These are phyloP conservation scores for Cryptococcus sp. DNA, from an alignment of 1,284 basidiomycete genomes.

Conservation along the genomic window DNA sequence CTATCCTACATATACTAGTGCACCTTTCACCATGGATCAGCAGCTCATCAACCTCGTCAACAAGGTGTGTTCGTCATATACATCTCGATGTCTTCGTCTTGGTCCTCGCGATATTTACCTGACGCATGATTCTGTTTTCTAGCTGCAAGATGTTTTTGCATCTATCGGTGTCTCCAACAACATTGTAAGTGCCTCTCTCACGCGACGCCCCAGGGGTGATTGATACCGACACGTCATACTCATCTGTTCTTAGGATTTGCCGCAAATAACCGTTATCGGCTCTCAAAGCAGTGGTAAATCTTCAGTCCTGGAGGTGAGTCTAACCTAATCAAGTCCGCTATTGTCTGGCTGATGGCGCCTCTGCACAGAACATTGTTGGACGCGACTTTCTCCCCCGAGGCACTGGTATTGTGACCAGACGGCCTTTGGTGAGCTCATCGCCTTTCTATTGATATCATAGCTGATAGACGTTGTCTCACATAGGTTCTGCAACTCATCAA, in stretches of 20 bases:
- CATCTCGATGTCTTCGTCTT: too few relatives aligned
- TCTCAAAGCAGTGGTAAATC: constrained; percentile 60
- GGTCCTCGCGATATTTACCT: too few relatives aligned
- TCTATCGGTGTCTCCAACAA: constrained; percentile 55
- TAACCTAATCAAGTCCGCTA: background rate
- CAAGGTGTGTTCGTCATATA: constrained; percentile 41
- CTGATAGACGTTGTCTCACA: background rate
- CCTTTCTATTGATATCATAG: background rate
- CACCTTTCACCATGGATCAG: constrained; percentile 47
- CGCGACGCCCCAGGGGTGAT: background rate
- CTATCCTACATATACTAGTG: too few relatives aligned
- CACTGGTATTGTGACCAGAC: constrained; percentile 94
- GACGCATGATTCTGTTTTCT: background rate
- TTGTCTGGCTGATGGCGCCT: constrained; percentile 1
- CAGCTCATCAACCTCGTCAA: constrained; percentile 54
- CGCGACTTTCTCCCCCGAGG: constrained; percentile 96
- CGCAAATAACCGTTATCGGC: constrained; percentile 60
- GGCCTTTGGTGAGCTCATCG: constrained; percentile 68
- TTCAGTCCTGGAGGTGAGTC: constrained; percentile 56
- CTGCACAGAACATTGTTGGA: constrained; percentile 85
- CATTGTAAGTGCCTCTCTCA: constrained; percentile 42
- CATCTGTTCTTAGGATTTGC: constrained; percentile 53
- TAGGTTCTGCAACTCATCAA: constrained; percentile 94
- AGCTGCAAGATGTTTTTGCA: constrained; percentile 60
- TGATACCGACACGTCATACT: background rate